These are phyloP conservation scores for Apiospora saccharicola DNA, from an alignment of 2,329 filamentous ascomycete species.

Conservation along the genomic window DNA sequence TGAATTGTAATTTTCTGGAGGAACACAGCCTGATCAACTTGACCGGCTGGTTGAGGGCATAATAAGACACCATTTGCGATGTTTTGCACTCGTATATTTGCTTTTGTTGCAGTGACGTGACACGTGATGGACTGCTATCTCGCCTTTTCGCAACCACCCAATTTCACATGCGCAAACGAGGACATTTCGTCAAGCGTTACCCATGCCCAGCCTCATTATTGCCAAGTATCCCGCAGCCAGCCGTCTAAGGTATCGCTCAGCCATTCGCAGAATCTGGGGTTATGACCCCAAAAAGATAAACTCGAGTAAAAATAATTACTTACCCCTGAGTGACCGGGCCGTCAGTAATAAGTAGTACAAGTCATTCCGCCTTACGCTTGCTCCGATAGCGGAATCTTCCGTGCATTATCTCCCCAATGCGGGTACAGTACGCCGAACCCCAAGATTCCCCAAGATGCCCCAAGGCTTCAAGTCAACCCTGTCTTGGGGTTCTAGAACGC, in stretches of 20 bases:
- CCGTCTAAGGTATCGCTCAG: not conserved
- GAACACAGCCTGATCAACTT: not conserved
- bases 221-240: not conserved
- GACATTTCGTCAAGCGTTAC: not conserved
- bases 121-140: not conserved
- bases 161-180: not conserved
- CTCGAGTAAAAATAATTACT: too few species aligned
- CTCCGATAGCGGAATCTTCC: too few species aligned
- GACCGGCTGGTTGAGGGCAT: not conserved
- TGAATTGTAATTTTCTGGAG: not conserved
- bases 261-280: too few species aligned
- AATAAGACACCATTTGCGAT: slow-evolving; percentile 6
- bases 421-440: not conserved
- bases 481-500: not conserved
- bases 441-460: not conserved
- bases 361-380: too few species aligned
- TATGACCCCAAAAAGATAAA: too few species aligned
- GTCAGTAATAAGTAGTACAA: not conserved
- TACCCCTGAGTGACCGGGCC: too few species aligned
- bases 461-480: not conserved
- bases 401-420: too few species aligned
- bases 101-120: not conserved
- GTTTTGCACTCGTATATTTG: not conserved
- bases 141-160: not conserved
- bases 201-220: not conserved